phyloP scores from a whole-genome alignment of 1,284 basidiomycete genomes.

The Naganishia sp. region DNA sequence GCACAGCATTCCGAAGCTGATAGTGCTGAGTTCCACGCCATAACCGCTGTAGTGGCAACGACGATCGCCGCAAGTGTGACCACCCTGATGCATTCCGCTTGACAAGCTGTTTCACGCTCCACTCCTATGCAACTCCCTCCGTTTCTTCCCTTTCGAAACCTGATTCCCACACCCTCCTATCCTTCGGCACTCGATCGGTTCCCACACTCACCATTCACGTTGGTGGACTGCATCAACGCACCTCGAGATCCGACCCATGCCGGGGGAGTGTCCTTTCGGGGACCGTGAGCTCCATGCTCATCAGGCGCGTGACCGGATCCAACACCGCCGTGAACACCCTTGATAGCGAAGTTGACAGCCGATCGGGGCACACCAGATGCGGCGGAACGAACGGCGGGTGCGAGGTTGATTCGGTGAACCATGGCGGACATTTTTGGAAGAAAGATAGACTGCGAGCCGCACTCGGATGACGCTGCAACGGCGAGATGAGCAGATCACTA shows the following conservation, averaged over 20 bases:
- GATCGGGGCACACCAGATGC: conserved; percentile 92
- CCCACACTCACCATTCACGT: conserved; percentile 66
- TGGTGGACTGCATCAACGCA: conserved; percentile 62
- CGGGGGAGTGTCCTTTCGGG: conserved; percentile 65
- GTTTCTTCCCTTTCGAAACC: background rate
- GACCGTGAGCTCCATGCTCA: conserved; percentile 57
- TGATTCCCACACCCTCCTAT: background rate
- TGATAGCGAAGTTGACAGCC: conserved; percentile 78
- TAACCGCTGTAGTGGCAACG: background rate
- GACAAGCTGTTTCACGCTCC: background rate
- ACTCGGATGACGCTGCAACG: background rate
- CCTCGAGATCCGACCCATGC: conserved; percentile 62
- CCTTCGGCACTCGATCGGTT: background rate
- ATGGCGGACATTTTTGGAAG: conserved; percentile 13
- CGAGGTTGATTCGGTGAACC: conserved; percentile 62
- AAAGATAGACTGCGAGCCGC: conserved; percentile 11
- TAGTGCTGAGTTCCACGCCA: too few relatives aligned
- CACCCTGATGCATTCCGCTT: background rate
- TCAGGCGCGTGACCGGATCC: conserved; percentile 64
- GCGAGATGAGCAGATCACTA: conserved; percentile 21
- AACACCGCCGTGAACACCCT: conserved; percentile 63
- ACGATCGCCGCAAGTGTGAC: background rate
- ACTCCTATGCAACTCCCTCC: background rate
- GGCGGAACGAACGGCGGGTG: conserved; percentile 75
- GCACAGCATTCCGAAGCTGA: background rate